These are phyloP conservation scores for Vigna nakashimae DNA, from an alignment of 306 rosid genomes.

Conservation along the genomic window DNA sequence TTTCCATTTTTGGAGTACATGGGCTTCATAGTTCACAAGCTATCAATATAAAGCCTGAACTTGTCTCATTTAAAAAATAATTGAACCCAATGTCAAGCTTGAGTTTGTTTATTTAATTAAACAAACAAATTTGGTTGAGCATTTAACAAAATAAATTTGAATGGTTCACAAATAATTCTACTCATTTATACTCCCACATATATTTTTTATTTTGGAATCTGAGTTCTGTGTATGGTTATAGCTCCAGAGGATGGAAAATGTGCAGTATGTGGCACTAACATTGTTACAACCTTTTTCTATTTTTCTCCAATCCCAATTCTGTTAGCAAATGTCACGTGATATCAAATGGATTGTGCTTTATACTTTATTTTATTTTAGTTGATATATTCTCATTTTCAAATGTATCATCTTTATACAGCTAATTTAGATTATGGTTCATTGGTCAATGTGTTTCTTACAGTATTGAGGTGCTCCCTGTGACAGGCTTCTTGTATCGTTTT, in stretches of 20 bases:
- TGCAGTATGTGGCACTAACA: background rate
- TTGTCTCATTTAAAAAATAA: background rate
- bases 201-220: background rate
- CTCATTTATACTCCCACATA: background rate
- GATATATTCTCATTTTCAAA: constrained; percentile 25
- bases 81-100: background rate
- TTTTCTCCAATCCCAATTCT: background rate
- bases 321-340: constrained; percentile 11
- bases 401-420: constrained; percentile 20
- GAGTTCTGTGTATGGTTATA: constrained; percentile 4
- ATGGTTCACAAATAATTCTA: background rate
- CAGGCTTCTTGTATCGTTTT: constrained; percentile 93
- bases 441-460: constrained; percentile 34
- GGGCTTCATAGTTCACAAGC: background rate
- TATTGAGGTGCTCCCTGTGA: constrained; percentile 46
- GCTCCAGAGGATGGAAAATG: background rate
- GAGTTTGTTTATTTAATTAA: background rate
- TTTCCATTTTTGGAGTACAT: no score
- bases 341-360: constrained; percentile 10
- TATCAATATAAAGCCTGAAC: background rate
- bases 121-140: background rate
- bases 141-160: background rate
- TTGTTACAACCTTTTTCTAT: constrained; percentile 6
- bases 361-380: constrained; percentile 33
- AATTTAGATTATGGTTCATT: constrained; percentile 32